Base-by-base conservation (phyloP, 129 eudicot genomes). In the Oenanthe sinensis region DNA sequence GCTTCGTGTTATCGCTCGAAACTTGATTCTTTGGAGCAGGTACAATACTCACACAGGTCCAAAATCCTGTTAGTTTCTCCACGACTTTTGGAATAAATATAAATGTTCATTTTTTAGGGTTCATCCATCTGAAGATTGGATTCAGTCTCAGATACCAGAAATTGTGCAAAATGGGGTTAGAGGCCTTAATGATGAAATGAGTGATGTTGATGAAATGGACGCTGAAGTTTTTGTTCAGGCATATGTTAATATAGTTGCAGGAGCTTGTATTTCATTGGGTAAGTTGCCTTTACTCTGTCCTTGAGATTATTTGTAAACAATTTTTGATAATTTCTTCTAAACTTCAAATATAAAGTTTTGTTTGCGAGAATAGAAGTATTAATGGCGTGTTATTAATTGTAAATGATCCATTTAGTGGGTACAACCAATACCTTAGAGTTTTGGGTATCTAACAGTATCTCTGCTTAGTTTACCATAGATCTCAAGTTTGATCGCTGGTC, bases 11-110 rank as follows among this genome's bases (percentile, higher is more conserved):
- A 92, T 95, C 81, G 96, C 99, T 46, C 96, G 91, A 78, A 95
- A 91, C 86, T 86, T 95, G 84, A 92, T 95, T 79, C 77, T 85
- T 87, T 95, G 99, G 99, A 95, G 94, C 94, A 95, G 96, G 98
- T 94, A 91, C 80, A 26, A 22, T 75, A 37, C 82, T 46, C 30
- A 37, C 20, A 74, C 47, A 70, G 28, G 33, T 36, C n/a, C 58
- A 17, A 46, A 6, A 47, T 39, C 36, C 58, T 22, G 68, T 55
- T 16, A 60, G 55, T 11, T 80, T 33, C 47, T 62, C 20, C 28
- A 44, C 45, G 16, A 49, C 68, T 75, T 63, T 45, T 71, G 9
- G 26, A 36, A 62, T 71, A 36, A 71, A 42, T 36, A 12, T 75
- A 43, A 40, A 55, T 88, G 74, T 63, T 44, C 13, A 45, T 43